These are phyloP conservation scores for Panaeolus cyanescens DNA, from an alignment of 768 basidiomycete species.

Conservation along the genomic window DNA sequence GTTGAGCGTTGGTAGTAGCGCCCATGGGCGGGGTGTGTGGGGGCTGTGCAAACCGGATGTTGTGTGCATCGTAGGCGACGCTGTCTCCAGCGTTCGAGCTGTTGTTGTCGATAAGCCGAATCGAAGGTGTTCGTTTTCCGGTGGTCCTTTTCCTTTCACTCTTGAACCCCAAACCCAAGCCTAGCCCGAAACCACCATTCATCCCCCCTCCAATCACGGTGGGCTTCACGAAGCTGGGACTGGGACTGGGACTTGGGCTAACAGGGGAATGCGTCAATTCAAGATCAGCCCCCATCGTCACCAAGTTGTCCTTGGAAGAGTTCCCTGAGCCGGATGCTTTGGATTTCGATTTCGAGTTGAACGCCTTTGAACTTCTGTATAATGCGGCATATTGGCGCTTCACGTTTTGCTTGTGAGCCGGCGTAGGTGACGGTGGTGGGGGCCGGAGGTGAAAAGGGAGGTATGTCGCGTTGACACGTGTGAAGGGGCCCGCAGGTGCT, in stretches of 20 bases:
- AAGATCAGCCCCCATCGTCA: not conserved
- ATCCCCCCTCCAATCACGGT: not conserved
- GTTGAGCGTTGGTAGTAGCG: too few relatives aligned
- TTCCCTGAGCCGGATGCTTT: not conserved
- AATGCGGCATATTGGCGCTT: not conserved
- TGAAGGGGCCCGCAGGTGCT: constrained; percentile 11
- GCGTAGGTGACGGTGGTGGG: constrained; percentile 20
- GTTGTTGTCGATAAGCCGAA: too few relatives aligned
- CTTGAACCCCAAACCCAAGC: not conserved
- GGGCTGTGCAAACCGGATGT: not conserved
- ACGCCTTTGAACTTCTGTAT: not conserved
- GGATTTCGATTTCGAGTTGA: not conserved
- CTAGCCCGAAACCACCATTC: not conserved
- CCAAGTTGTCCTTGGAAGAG: too few relatives aligned
- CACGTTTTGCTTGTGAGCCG: constrained; percentile 8
- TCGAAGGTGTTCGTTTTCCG: not conserved
- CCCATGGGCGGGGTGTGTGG: not conserved
- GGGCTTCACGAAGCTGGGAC: not conserved
- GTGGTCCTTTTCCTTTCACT: not conserved
- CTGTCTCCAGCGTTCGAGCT: not conserved
- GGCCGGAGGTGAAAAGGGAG: constrained; percentile 17
- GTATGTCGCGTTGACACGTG: constrained; percentile 9
- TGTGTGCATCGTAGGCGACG: not conserved
- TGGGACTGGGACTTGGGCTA: not conserved
- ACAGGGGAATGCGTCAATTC: not conserved